phyloP scores from a whole-genome alignment of 1,284 basidiomycete species.

The Puccinia polysora region DNA sequence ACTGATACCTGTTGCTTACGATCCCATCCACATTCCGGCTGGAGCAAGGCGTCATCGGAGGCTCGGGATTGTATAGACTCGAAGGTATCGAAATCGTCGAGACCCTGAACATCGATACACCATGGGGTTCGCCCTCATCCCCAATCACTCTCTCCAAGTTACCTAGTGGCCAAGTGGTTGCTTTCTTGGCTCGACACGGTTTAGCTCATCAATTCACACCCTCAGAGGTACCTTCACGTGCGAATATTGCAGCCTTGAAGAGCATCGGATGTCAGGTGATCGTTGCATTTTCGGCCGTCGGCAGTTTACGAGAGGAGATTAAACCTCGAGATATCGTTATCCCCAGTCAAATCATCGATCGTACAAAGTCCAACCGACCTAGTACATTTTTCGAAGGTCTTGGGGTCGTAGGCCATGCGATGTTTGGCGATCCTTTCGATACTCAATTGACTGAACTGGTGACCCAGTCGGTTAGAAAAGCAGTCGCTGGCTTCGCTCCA shows the following conservation, averaged over 20 bases:
- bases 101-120: constrained; percentile 60
- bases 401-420: constrained; percentile 80
- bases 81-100: constrained; percentile 76
- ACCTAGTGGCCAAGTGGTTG: constrained; percentile 70
- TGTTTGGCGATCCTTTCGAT: constrained; percentile 71
- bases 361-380: constrained; percentile 84
- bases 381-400: constrained; percentile 74
- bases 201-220: constrained; percentile 67
- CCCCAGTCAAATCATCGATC: constrained; percentile 89
- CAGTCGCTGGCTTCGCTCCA: constrained; percentile 59
- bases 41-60: constrained; percentile 52
- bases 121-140: constrained; percentile 88
- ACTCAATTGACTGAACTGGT: constrained; percentile 64
- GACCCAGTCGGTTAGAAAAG: constrained; percentile 64
- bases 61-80: constrained; percentile 66
- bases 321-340: constrained; percentile 70
- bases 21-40: too few species aligned
- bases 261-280: constrained; percentile 81
- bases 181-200: constrained; percentile 90
- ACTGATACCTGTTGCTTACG: too few species aligned
- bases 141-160: constrained; percentile 82
- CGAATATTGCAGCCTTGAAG: constrained; percentile 94
- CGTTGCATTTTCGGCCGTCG: constrained; percentile 91
- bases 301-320: constrained; percentile 91
- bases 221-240: constrained; percentile 72